phyloP scores from a whole-genome alignment of 345 rosid species.

The Linum usitatissimum region DNA sequence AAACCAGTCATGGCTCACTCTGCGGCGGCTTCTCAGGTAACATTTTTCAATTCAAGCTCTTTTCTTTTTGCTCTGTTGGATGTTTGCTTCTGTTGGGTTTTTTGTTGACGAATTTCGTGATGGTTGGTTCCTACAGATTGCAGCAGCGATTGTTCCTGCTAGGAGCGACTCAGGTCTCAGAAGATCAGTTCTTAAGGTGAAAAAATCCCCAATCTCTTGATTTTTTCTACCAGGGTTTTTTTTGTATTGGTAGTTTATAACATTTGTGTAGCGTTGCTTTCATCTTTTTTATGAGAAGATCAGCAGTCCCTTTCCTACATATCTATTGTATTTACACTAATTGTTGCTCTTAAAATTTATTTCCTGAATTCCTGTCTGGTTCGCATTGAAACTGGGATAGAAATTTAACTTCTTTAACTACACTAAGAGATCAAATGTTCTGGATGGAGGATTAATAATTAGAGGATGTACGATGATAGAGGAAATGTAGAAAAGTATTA shows the following conservation, averaged over 20 bases:
- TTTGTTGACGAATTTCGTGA: background rate
- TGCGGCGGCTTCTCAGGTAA: constrained; percentile 33
- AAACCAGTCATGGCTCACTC: constrained; percentile 33
- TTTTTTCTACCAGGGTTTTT: background rate
- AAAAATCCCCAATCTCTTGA: background rate
- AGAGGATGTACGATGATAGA: too few species aligned
- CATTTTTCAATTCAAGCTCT: background rate
- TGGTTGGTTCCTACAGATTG: constrained; percentile 25
- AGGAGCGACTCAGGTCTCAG: constrained; percentile 28
- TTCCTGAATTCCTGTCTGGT: too few species aligned
- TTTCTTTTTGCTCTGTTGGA: background rate
- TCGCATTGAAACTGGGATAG: too few species aligned
- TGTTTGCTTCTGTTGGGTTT: background rate
- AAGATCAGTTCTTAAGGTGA: constrained; percentile 42
- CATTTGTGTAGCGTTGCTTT: background rate
- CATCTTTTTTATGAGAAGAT: constrained; percentile 9
- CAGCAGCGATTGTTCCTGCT: constrained; percentile 30
- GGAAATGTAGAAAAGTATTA: too few species aligned
- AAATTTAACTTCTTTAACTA: too few species aligned
- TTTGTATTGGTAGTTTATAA: constrained; percentile 1
- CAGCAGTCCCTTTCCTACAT: constrained; percentile 2
- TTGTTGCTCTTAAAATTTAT: background rate
- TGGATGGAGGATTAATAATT: too few species aligned
- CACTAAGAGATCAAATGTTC: too few species aligned
- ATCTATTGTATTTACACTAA: background rate